These are phyloP conservation scores for Sarocladiaceae sp. DNA, from an alignment of 2,329 filamentous ascomycete genomes.

Conservation along the genomic window DNA sequence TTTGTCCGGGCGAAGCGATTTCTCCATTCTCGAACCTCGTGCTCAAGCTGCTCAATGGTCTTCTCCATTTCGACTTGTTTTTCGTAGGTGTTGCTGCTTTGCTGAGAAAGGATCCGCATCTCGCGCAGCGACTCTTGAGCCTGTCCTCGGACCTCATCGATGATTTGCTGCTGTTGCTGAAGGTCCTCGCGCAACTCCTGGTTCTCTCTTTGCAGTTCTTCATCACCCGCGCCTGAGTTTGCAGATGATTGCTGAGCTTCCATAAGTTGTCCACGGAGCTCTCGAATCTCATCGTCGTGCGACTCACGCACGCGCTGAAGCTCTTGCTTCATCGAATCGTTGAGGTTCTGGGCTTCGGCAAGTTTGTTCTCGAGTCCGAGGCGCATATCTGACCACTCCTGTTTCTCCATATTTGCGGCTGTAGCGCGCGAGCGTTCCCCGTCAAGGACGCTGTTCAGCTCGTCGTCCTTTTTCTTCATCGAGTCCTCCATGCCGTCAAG, in stretches of 20 bases:
- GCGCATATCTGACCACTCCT: conserved; percentile 66
- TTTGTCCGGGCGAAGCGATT: conserved; percentile 83
- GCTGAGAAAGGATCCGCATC: conserved; percentile 81
- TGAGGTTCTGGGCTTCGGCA: conserved; percentile 69
- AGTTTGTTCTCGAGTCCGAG: conserved; percentile 69
- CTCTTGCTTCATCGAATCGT: conserved; percentile 74
- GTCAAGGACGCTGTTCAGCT: conserved; percentile 57
- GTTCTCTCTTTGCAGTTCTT: conserved; percentile 64
- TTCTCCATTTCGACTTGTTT: conserved; percentile 74
- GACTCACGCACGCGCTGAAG: conserved; percentile 69
- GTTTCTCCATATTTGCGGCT: conserved; percentile 57
- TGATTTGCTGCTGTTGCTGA: conserved; percentile 72
- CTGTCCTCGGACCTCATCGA: conserved; percentile 81
- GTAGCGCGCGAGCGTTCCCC: conserved; percentile 51
- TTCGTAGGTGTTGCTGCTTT: conserved; percentile 74
- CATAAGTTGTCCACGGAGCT: conserved; percentile 61
- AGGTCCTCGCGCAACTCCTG: conserved; percentile 62
- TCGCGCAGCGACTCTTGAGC: conserved; percentile 80
- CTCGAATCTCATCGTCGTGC: conserved; percentile 59
- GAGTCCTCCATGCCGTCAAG: conserved; percentile 66
- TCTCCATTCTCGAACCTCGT: conserved; percentile 86
- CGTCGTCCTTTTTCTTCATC: conserved; percentile 67
- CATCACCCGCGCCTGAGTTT: conserved; percentile 32
- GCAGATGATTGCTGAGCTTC: conserved; percentile 33
- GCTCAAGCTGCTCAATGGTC: conserved; percentile 72